Conservation (phyloP, 805 yeast genomes). For the Wickerhamomyces queroliae region DNA sequence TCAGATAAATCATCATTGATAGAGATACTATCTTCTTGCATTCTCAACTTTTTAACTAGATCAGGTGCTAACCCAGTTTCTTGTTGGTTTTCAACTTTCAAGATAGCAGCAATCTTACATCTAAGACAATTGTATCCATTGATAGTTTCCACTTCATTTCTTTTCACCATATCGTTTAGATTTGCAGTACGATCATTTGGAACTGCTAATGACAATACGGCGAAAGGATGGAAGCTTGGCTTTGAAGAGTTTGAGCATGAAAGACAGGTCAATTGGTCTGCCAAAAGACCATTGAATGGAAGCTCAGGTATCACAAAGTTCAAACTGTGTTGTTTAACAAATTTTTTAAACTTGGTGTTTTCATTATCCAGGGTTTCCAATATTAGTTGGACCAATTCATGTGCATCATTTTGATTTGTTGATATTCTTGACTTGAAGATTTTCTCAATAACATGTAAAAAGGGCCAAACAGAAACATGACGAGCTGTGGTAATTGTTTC, state of each 20-base stretch:
- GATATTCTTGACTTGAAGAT: constrained; percentile 73
- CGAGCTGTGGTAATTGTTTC: constrained; percentile 48
- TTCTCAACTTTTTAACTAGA: constrained; percentile 29
- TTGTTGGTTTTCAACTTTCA: constrained; percentile 27
- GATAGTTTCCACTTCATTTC: constrained; percentile 59
- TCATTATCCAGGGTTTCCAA: constrained; percentile 76
- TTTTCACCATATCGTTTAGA: constrained; percentile 48
- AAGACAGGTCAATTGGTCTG: constrained; percentile 65
- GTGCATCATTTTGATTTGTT: constrained; percentile 89
- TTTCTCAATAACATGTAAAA: constrained; percentile 64
- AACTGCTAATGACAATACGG: constrained; percentile 67
- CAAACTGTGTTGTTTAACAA: constrained; percentile 15
- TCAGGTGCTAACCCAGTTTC: constrained; percentile 24
- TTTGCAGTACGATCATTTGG: constrained; percentile 47
- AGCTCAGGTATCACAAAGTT: constrained; percentile 44
- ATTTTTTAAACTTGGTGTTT: constrained; percentile 35
- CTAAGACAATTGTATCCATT: constrained; percentile 76
- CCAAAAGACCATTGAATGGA: constrained; percentile 66
- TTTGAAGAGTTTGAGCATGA: constrained; percentile 59
- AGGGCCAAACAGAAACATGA: constrained; percentile 71
- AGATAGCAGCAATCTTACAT: constrained; percentile 51
- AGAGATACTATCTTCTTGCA: constrained; percentile 29
- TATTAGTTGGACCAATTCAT: constrained; percentile 78
- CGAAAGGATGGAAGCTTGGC: constrained; percentile 52
- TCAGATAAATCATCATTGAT: constrained; percentile 65